Conservation (phyloP, 441 rosid species). For the Aquilaria agallochum region DNA sequence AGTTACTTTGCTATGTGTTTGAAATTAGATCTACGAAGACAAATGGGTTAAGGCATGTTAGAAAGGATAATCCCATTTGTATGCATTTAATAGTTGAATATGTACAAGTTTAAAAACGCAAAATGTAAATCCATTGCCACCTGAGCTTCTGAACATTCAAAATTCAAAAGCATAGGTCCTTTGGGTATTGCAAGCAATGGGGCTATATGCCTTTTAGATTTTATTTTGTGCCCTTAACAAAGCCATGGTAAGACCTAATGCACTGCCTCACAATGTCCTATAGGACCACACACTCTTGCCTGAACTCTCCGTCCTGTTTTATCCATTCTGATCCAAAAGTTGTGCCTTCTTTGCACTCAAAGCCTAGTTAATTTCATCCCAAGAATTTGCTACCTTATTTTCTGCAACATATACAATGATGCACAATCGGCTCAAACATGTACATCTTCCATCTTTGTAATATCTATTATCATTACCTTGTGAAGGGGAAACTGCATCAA, state of each 20-base stretch:
- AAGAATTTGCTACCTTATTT: conserved; percentile 39
- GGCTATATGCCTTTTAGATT: conserved; percentile 19
- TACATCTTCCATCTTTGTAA: conserved; percentile 2
- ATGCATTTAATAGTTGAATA: no score
- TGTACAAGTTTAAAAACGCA: no score
- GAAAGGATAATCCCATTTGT: no score
- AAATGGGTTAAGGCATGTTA: no score
- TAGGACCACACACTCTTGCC: conserved; percentile 52
- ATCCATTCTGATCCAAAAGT: conserved; percentile 50
- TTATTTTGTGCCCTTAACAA: conserved; percentile 63
- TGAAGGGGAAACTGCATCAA: conserved; percentile 10
- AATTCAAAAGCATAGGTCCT: no score
- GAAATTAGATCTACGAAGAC: no score
- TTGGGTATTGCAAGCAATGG: no score
- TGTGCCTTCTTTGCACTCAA: conserved; percentile 63
- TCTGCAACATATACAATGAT: conserved; percentile 23
- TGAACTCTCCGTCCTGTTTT: conserved; percentile 42
- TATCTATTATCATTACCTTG: conserved; percentile 32
- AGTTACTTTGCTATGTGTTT: no score
- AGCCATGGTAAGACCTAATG: conserved; percentile 79
- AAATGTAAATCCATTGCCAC: no score
- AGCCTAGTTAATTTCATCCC: conserved; percentile 75
- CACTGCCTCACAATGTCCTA: conserved; percentile 60
- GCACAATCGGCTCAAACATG: neutral
- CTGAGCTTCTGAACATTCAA: no score